Base-by-base conservation (phyloP, 108 stramenopile genomes). In the Chaetoceros muelleri region DNA sequence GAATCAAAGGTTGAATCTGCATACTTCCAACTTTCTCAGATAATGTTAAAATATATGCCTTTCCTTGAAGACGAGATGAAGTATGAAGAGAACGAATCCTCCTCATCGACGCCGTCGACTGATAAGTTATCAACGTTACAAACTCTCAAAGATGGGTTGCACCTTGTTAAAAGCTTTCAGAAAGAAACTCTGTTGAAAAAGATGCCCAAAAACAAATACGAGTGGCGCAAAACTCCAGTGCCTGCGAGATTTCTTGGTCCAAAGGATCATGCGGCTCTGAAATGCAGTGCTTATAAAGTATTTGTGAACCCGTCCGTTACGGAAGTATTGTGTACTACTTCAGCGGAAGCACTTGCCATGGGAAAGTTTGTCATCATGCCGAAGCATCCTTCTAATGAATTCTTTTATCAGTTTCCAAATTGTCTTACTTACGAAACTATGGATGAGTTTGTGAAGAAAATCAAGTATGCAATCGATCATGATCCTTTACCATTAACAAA, bases 341-440 rank as follows among this genome's bases (percentile, higher is more conserved):
- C 85, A 1, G 91, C 85, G 0, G 91, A 93, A 66, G 85, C 87
- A 18, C 47, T 87, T 22, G 91, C 91, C 22, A 93, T 93, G 91
- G 79, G 79, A 19, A 84, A 87, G 52, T 88, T 73, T 65, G 91
- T 74, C 19, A 71, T 93, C 19, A 71, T 85, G 25, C 82, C 87
- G 10, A 49, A 55, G 5, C 91, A 93, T 64, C 77, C 85, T 1
- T 84, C 81, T 29, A 89, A 89, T 64, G 56, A 56, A 44, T 89
- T 84, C 66, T 86, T 86, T 60, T 28, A 69, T 22, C 78, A 75
- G 30, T 85, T 89, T 51, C 79, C 77, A 40, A 89, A 84, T 49
- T 89, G 87, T 57, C 70, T 85, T 27, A 44, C 65, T 18, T 89
- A 85, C 54, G 30, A 68, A n/a, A 79, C 46, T 48, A 62, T 52